phyloP scores from a whole-genome alignment of 2,329 filamentous ascomycete genomes.

The Zopfia rhizophila region DNA sequence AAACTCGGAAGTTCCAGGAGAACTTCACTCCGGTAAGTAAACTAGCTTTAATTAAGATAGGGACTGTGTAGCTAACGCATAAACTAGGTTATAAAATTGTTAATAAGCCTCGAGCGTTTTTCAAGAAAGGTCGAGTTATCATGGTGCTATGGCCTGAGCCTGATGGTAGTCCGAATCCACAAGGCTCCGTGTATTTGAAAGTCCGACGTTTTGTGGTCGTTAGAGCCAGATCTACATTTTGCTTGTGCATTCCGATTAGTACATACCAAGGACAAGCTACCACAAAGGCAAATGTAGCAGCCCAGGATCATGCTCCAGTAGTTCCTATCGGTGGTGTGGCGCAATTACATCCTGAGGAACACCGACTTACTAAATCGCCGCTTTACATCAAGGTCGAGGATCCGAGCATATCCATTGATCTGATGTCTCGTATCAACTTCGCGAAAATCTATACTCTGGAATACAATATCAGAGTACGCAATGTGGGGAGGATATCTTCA shows the following conservation, averaged over 20 bases:
- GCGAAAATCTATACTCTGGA: conserved; percentile 6
- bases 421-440: conserved; percentile 11
- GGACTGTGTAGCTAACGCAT: too few species aligned
- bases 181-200: conserved; percentile 3
- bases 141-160: conserved; percentile 15
- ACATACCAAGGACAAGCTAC: conserved; percentile 13
- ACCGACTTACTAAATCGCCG: conserved; percentile 5
- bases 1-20: too few species aligned
- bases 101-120: conserved; percentile 15
- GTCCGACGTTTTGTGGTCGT: conserved; percentile 17
- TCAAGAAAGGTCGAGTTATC: conserved; percentile 24
- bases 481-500: conserved; percentile 6
- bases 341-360: conserved; percentile 1
- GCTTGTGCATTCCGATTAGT: conserved; percentile 12
- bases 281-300: conserved; percentile 7
- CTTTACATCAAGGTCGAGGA: conserved; percentile 19
- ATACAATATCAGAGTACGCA: conserved; percentile 8
- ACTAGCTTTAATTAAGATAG: too few species aligned
- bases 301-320: conserved; percentile 17
- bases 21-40: too few species aligned
- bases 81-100: conserved; percentile 13
- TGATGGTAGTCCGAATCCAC: background rate
- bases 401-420: conserved; percentile 3
- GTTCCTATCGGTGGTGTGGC: background rate
- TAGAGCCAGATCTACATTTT: conserved; percentile 3